phyloP scores from a whole-genome alignment of 208 protist genomes.

The Trypanosoma grayi region DNA sequence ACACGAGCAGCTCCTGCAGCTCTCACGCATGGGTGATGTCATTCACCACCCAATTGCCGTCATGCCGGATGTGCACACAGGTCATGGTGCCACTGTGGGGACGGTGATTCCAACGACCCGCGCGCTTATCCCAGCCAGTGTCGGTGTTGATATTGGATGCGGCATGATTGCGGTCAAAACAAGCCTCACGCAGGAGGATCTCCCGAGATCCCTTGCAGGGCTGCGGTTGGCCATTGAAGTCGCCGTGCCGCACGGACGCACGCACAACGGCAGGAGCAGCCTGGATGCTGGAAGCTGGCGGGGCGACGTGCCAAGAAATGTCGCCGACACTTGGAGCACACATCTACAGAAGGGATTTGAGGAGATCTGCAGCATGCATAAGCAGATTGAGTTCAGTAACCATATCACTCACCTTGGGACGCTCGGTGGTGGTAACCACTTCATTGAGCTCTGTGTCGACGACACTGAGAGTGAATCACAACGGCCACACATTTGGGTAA shows the following conservation, averaged over 20 bases:
- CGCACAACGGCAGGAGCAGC: slow-evolving; percentile 49
- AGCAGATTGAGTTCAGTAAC: slow-evolving; percentile 55
- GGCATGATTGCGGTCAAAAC: slow-evolving; percentile 87
- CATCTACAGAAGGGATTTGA: slow-evolving; percentile 64
- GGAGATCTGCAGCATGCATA: slow-evolving; percentile 53
- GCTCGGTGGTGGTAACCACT: slow-evolving; percentile 88
- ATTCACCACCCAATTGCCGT: slow-evolving; percentile 73
- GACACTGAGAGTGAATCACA: slow-evolving; percentile 20
- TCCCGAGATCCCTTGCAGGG: slow-evolving; percentile 53
- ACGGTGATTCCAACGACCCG: slow-evolving; percentile 79
- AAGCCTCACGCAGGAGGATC: slow-evolving; percentile 56
- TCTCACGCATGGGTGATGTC: slow-evolving; percentile 51
- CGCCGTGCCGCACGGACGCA: slow-evolving; percentile 75
- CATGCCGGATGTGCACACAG: slow-evolving; percentile 89
- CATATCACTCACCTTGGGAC: slow-evolving; percentile 85
- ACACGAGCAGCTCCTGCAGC: slow-evolving; percentile 48
- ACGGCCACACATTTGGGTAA: slow-evolving; percentile 71
- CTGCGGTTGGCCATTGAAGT: slow-evolving; percentile 77
- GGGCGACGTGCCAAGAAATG: slow-evolving; percentile 36
- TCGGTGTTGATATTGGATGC: slow-evolving; percentile 91
- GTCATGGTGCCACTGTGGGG: slow-evolving; percentile 81
- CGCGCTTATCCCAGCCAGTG: slow-evolving; percentile 82
- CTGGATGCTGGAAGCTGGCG: slow-evolving; percentile 74
- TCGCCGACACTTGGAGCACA: slow-evolving; percentile 50
- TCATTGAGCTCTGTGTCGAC: slow-evolving; percentile 89